Evolutionary conservation across 768 basidiomycete genomes (phyloP).

Genomic region (Porpolomopsis calyptriformis): DNA sequence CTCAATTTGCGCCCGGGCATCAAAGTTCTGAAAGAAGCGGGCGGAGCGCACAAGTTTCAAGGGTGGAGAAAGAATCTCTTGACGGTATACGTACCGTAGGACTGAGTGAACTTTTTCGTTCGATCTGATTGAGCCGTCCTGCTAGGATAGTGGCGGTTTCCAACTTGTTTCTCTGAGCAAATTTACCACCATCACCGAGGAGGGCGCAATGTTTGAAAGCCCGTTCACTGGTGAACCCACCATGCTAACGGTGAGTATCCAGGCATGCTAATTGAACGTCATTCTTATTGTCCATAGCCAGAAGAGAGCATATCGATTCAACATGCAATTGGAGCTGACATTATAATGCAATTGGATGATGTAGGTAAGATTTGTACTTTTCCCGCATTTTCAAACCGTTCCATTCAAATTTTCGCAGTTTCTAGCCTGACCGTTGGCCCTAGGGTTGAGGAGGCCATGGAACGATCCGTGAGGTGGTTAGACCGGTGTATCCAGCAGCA

Average conservation of each 20-base stretch:
- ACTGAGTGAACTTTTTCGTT: not conserved
- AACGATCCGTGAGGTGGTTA: constrained; percentile 80
- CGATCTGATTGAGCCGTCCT: not conserved
- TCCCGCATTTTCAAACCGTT: not conserved
- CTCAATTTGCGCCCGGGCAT: constrained; percentile 79
- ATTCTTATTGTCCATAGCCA: constrained; percentile 38
- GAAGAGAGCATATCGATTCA: constrained; percentile 89
- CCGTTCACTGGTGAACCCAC: constrained; percentile 83
- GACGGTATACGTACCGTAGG: constrained; percentile 39
- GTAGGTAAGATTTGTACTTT: constrained; percentile 45
- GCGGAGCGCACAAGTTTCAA: constrained; percentile 86
- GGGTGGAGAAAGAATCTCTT: constrained; percentile 80
- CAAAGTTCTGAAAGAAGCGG: constrained; percentile 57
- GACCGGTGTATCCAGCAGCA: constrained; percentile 80
- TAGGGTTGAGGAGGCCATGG: constrained; percentile 81
- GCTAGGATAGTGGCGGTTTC: constrained; percentile 82
- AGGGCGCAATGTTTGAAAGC: constrained; percentile 76
- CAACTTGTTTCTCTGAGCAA: constrained; percentile 79
- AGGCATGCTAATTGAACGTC: constrained; percentile 2
- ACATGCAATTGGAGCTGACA: constrained; percentile 84
- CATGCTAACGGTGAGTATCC: constrained; percentile 62
- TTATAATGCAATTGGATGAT: constrained; percentile 92
- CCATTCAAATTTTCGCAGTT: constrained; percentile 31
- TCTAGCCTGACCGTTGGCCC: constrained; percentile 72
- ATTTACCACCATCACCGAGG: constrained; percentile 78